phyloP scores from a whole-genome alignment of 75 land plant genomes.

The Larix kaempferi region DNA sequence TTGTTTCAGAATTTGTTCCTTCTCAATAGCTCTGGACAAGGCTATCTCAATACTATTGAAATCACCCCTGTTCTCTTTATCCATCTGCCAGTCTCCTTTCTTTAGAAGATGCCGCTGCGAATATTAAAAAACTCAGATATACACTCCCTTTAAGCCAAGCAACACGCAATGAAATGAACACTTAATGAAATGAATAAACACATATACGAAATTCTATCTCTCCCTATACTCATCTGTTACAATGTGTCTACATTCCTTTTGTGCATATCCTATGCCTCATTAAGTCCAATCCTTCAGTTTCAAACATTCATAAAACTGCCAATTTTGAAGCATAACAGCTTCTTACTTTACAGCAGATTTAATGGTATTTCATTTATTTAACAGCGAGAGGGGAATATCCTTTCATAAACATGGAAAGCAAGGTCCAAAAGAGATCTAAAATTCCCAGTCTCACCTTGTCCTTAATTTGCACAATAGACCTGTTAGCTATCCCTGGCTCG shows the following conservation, averaged over 20 bases:
- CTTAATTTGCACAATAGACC: slow-evolving; percentile 9
- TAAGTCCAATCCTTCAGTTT: no score
- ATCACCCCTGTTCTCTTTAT: slow-evolving; percentile 8
- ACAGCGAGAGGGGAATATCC: neutral
- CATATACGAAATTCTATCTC: slow-evolving; percentile 5
- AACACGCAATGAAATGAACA: neutral
- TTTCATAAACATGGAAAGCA: neutral
- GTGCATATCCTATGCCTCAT: no score
- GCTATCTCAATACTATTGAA: neutral
- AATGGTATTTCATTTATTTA: neutral
- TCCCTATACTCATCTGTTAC: neutral
- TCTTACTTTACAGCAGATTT: no score
- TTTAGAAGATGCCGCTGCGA: slow-evolving; percentile 3
- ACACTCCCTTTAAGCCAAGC: neutral
- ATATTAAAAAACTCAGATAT: neutral
- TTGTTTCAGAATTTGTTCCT: slow-evolving; percentile 15
- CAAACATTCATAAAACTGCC: no score
- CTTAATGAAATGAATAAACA: no score
- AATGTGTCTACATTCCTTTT: no score
- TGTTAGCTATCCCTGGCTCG: slow-evolving; percentile 20
- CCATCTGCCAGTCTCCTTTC: slow-evolving; percentile 2
- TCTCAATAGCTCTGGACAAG: slow-evolving; percentile 19
- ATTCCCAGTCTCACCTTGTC: slow-evolving; percentile 9
- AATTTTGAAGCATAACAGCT: no score
- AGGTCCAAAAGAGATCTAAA: neutral